phyloP scores from a whole-genome alignment of 1,284 basidiomycete species.

The Bondarzewia mesenterica region DNA sequence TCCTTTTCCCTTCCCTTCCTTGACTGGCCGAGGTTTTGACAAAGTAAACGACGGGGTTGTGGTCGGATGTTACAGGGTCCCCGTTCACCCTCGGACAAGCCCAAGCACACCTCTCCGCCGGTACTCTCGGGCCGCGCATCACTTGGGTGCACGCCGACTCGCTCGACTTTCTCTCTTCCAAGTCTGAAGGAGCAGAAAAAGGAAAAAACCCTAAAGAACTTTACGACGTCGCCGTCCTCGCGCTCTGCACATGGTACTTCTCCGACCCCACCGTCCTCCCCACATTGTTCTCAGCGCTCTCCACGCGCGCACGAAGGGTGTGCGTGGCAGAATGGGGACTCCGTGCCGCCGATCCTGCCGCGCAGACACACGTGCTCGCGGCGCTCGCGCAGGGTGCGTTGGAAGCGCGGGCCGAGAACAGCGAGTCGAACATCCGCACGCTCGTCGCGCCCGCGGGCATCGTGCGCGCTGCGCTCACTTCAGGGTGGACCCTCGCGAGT shows the following conservation, averaged over 20 bases:
- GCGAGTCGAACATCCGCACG: conserved; percentile 31
- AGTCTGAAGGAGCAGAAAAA: not conserved
- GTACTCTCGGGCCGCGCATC: conserved; percentile 27
- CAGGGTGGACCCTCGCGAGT: conserved; percentile 19
- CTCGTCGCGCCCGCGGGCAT: conserved; percentile 28
- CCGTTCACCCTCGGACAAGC: conserved; percentile 33
- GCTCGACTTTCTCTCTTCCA: conserved; percentile 20
- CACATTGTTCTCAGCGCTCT: conserved; percentile 24
- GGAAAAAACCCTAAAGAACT: conserved; percentile 12
- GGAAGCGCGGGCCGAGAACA: conserved; percentile 24
- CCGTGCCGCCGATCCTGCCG: conserved; percentile 12
- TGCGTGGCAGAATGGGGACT: conserved; percentile 33
- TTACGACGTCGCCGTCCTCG: conserved; percentile 30
- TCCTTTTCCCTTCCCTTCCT: not conserved
- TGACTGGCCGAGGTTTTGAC: not conserved
- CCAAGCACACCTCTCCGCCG: conserved; percentile 25
- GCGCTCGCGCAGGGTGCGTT: conserved; percentile 30
- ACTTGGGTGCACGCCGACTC: conserved; percentile 28
- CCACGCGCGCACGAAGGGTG: conserved; percentile 22
- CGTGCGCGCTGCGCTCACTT: conserved; percentile 19
- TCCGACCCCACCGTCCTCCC: conserved; percentile 15
- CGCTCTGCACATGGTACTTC: conserved; percentile 36
- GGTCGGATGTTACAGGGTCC: conserved; percentile 18
- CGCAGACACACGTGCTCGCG: conserved; percentile 29
- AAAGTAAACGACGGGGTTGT: not conserved